Evolutionary conservation across 495 filamentous ascomycete genomes (phyloP).

Genomic region (Xylaria intraflava): DNA sequence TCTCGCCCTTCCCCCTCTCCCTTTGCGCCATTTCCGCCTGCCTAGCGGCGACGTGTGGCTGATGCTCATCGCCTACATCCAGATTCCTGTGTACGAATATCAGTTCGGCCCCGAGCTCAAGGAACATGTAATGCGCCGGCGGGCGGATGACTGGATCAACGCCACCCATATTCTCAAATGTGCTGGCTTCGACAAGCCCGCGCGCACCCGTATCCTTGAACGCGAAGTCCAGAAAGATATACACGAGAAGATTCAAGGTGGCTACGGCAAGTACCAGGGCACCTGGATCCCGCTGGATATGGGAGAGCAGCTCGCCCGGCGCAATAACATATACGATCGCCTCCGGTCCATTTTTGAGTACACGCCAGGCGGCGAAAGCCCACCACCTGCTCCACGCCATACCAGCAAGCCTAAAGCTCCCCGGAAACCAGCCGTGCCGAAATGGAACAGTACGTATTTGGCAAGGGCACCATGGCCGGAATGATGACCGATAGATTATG

Average conservation of each 20-base stretch:
- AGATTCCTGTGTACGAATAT: slow-evolving; percentile 89
- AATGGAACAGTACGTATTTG: slow-evolving; percentile 40
- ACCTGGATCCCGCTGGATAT: slow-evolving; percentile 92
- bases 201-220: slow-evolving; percentile 88
- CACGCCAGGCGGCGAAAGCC: slow-evolving; percentile 73
- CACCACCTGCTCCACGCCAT: slow-evolving; percentile 91
- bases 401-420: slow-evolving; percentile 67
- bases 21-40: slow-evolving; percentile 38
- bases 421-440: slow-evolving; percentile 52
- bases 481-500: neutral
- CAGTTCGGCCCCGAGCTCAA: slow-evolving; percentile 66
- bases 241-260: slow-evolving; percentile 96
- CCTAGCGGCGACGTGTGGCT: slow-evolving; percentile 13
- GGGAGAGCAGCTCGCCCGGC: slow-evolving; percentile 71
- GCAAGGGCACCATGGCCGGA: neutral
- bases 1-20: neutral
- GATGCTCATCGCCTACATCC: slow-evolving; percentile 24
- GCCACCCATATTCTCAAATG: slow-evolving; percentile 92
- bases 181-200: slow-evolving; percentile 67
- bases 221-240: slow-evolving; percentile 92
- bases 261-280: slow-evolving; percentile 98
- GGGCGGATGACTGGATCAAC: slow-evolving; percentile 86
- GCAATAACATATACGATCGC: slow-evolving; percentile 77
- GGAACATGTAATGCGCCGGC: slow-evolving; percentile 80
- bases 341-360: slow-evolving; percentile 85